Conservation (phyloP, 352 stramenopile genomes). For the Blastocystis sp. region DNA sequence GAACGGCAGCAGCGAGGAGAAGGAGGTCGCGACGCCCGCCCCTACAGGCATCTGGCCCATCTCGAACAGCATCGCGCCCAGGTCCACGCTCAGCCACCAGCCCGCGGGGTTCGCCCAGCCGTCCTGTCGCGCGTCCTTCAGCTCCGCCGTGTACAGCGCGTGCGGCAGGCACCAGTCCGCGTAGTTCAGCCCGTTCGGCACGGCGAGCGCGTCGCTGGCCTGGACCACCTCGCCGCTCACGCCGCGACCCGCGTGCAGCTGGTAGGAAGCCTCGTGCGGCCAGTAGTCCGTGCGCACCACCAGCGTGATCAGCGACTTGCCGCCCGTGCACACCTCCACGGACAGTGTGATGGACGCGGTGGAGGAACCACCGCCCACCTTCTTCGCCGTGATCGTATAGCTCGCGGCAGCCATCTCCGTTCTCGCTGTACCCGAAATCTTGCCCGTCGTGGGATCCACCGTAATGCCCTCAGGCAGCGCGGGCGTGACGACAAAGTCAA, state of each 20-base stretch:
- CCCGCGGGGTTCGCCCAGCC: conserved; percentile 4
- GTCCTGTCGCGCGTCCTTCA: not conserved
- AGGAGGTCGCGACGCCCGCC: not conserved
- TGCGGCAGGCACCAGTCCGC: not conserved
- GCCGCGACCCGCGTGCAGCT: conserved; percentile 1
- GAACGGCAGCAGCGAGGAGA: not conserved
- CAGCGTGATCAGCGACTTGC: conserved; percentile 4
- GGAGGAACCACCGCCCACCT: not conserved
- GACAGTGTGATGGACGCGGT: not conserved
- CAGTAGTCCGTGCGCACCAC: not conserved
- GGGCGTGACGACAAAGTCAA: not conserved
- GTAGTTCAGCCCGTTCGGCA: not conserved
- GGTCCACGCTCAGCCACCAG: conserved; percentile 33
- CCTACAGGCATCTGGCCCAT: conserved; percentile 3
- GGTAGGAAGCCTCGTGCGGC: not conserved
- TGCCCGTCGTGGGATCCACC: not conserved
- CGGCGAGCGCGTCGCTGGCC: not conserved
- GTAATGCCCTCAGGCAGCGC: not conserved
- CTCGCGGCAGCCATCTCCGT: not conserved
- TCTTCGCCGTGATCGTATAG: conserved; percentile 10
- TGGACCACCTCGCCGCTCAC: not conserved
- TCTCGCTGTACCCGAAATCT: not conserved
- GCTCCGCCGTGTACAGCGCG: not conserved
- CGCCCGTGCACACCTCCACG: not conserved
- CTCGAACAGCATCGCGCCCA: conserved; percentile 42